Conservation (phyloP, 208 protist species). For the Trichomonas tenax region DNA sequence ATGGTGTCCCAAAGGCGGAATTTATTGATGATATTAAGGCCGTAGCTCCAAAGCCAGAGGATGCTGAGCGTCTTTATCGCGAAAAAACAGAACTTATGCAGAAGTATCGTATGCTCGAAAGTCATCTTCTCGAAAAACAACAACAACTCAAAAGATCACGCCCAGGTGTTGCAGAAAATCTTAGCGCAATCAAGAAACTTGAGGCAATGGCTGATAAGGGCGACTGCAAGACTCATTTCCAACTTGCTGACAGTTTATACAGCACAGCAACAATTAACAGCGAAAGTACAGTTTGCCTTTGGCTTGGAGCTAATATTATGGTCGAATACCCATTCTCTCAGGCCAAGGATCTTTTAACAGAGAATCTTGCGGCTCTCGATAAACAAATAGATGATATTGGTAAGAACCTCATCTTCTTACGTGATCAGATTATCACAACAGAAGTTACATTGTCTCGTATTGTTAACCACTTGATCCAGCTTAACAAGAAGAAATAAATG, state of each 20-base stretch:
- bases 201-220: neutral
- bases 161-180: neutral
- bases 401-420: neutral
- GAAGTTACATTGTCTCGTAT: conserved; percentile 16
- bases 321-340: neutral
- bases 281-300: neutral
- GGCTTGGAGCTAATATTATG: conserved; percentile 20
- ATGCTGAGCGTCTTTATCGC: neutral
- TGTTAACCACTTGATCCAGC: neutral
- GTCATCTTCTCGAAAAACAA: neutral
- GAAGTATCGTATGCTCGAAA: neutral
- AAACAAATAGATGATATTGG: neutral
- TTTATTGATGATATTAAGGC: neutral
- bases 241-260: neutral
- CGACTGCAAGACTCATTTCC: neutral
- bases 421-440: conserved; percentile 8
- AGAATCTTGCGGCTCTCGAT: neutral
- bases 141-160: neutral
- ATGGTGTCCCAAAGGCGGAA: neutral
- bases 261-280: neutral
- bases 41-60: neutral
- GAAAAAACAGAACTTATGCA: neutral
- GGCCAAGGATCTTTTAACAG: neutral
- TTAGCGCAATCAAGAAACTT: neutral
- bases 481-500: neutral